These are phyloP conservation scores for Eucalyptus coolabah DNA, from an alignment of 345 rosid genomes.

Conservation along the genomic window DNA sequence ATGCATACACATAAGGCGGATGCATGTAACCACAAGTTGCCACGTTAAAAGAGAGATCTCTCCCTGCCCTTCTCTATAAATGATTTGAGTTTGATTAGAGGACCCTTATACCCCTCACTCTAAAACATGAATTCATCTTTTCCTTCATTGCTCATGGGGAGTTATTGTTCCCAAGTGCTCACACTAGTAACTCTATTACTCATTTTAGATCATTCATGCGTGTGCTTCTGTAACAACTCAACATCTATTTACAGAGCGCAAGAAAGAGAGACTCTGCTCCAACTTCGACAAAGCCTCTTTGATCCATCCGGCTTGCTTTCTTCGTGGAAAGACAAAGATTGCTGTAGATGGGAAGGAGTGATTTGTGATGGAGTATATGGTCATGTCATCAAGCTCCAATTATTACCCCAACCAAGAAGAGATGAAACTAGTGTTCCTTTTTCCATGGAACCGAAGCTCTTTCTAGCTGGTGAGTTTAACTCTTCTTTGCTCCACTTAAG, in stretches of 20 bases:
- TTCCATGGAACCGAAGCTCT: background rate
- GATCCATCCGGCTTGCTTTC: background rate
- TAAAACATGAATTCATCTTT: background rate
- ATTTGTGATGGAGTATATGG: background rate
- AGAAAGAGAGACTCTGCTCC: background rate
- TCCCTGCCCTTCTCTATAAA: background rate
- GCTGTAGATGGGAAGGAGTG: background rate
- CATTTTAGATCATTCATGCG: fast-evolving
- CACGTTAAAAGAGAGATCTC: background rate
- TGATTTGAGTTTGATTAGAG: background rate
- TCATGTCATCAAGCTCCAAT: background rate
- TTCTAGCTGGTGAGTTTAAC: background rate
- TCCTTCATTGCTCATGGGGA: background rate
- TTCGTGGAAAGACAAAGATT: background rate
- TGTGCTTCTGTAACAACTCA: background rate
- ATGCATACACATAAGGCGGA: background rate
- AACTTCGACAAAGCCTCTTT: background rate
- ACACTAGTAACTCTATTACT: background rate
- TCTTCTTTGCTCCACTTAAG: background rate
- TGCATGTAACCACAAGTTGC: background rate
- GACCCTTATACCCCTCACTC: background rate
- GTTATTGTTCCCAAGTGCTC: background rate
- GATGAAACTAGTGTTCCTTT: fast-evolving
- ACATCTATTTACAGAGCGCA: background rate
- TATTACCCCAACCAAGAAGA: background rate